A percentile compares a stretch with the other conserved stretches of the same genome.
Conservation (phyloP, 768 basidiomycete genomes). For the Suillus lakei region DNA sequence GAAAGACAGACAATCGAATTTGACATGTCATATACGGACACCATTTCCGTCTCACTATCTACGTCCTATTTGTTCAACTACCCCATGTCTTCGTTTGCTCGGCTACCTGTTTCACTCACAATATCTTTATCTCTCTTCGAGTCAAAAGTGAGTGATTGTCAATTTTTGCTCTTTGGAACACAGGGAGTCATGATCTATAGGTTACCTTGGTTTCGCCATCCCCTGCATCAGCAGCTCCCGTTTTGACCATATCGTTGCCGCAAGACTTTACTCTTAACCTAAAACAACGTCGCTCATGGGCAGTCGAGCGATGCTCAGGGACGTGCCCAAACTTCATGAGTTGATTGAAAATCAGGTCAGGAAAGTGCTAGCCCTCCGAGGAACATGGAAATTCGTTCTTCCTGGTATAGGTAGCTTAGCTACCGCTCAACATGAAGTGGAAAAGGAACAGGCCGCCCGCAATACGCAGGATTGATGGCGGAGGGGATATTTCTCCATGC, state of each 20-base stretch:
- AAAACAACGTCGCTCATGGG: constrained; percentile 92
- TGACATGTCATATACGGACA: constrained; percentile 84
- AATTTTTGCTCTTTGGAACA: constrained; percentile 12
- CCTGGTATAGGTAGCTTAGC: constrained; percentile 59
- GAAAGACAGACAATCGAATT: constrained; percentile 72
- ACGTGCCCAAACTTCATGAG: constrained; percentile 97
- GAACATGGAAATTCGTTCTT: constrained; percentile 69
- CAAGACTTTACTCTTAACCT: constrained; percentile 84
- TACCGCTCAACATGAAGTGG: constrained; percentile 27
- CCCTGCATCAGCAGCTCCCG: constrained; percentile 55
- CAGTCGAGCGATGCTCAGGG: constrained; percentile 94
- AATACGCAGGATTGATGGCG: not conserved
- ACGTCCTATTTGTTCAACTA: constrained; percentile 87
- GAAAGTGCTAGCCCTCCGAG: constrained; percentile 58
- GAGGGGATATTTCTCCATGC: not conserved
- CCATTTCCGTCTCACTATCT: constrained; percentile 79
- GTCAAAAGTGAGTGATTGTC: constrained; percentile 54
- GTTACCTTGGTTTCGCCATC: constrained; percentile 67
- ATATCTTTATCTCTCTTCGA: constrained; percentile 78
- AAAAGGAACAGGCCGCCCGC: constrained; percentile 31
- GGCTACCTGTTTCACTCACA: constrained; percentile 80
- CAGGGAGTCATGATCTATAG: constrained; percentile 38
- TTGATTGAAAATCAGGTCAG: constrained; percentile 87
- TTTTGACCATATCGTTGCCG: constrained; percentile 73
- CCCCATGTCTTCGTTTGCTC: constrained; percentile 80